Conservation (phyloP, 768 basidiomycete genomes). For the Kondoa malvinella region DNA sequence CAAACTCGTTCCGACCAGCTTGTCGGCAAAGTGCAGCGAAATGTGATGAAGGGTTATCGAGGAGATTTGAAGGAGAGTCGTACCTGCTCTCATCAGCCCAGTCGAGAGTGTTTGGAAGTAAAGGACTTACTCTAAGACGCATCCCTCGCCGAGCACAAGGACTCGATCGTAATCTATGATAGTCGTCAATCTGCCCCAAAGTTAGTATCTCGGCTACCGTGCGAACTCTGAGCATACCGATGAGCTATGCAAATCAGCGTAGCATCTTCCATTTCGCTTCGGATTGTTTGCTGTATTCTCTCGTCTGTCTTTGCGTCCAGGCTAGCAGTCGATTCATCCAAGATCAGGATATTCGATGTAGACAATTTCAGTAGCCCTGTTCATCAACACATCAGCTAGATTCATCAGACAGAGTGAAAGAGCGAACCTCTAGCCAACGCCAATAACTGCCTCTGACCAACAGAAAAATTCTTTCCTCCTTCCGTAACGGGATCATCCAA, state of each 20-base stretch:
- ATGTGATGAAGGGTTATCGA: not conserved
- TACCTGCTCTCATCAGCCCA: not conserved
- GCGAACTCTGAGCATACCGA: conserved; percentile 31
- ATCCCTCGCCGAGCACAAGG: conserved; percentile 43
- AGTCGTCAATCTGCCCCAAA: conserved; percentile 23
- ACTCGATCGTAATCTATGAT: conserved; percentile 36
- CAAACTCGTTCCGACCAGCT: not conserved
- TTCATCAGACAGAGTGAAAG: not conserved
- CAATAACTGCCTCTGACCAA: conserved; percentile 29
- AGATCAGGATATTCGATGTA: conserved; percentile 25
- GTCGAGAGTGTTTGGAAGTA: not conserved
- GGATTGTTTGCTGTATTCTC: conserved; percentile 53
- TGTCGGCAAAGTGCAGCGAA: not conserved
- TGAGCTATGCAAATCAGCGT: conserved; percentile 76
- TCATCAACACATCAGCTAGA: not conserved
- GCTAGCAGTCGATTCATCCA: conserved; percentile 28
- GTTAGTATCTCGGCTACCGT: not conserved
- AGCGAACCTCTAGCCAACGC: conserved; percentile 27
- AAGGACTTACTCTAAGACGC: conserved; percentile 46
- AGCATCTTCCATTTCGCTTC: conserved; percentile 51
- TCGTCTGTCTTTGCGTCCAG: conserved; percentile 27
- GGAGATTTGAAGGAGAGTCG: not conserved
- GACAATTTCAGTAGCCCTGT: conserved; percentile 23
- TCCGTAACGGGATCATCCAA: conserved; percentile 21
- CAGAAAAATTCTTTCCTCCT: conserved; percentile 28